These are phyloP conservation scores for Chamaenerion angustifolium DNA, from an alignment of 345 rosid species.

Conservation along the genomic window DNA sequence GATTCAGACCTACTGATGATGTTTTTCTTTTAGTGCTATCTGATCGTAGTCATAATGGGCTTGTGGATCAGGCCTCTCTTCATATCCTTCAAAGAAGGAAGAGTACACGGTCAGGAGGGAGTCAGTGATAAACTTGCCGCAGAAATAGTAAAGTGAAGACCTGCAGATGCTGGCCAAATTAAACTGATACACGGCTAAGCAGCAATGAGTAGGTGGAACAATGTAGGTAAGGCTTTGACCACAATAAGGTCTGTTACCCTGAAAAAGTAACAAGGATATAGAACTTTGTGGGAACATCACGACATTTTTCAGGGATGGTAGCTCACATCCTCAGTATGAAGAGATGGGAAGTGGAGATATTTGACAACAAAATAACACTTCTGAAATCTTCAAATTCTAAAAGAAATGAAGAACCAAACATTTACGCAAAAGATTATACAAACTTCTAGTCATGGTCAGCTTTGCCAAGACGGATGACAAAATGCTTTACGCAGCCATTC, in stretches of 20 bases:
- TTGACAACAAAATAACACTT: slow-evolving; percentile 1
- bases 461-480: too few relatives aligned
- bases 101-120: slow-evolving; percentile 22
- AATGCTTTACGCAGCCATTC: too few relatives aligned
- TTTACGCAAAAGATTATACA: too few relatives aligned
- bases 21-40: slow-evolving; percentile 54
- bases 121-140: slow-evolving; percentile 22
- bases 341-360: slow-evolving; percentile 28
- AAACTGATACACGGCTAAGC: slow-evolving; percentile 46
- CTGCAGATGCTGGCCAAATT: slow-evolving; percentile 37
- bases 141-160: slow-evolving; percentile 24
- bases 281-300: slow-evolving; percentile 25
- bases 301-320: slow-evolving; percentile 33
- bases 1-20: slow-evolving; percentile 49
- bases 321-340: slow-evolving; percentile 27
- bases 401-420: too few relatives aligned
- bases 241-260: slow-evolving; percentile 40
- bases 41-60: slow-evolving; percentile 67
- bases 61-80: slow-evolving; percentile 48
- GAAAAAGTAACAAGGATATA: slow-evolving; percentile 40
- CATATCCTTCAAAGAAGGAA: slow-evolving; percentile 35
- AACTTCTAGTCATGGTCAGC: too few relatives aligned
- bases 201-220: slow-evolving; percentile 42
- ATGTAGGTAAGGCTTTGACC: slow-evolving; percentile 33
- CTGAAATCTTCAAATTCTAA: not conserved